These are phyloP conservation scores for Colletotrichum theobromicola DNA, from an alignment of 2,329 filamentous ascomycete species.

Conservation along the genomic window DNA sequence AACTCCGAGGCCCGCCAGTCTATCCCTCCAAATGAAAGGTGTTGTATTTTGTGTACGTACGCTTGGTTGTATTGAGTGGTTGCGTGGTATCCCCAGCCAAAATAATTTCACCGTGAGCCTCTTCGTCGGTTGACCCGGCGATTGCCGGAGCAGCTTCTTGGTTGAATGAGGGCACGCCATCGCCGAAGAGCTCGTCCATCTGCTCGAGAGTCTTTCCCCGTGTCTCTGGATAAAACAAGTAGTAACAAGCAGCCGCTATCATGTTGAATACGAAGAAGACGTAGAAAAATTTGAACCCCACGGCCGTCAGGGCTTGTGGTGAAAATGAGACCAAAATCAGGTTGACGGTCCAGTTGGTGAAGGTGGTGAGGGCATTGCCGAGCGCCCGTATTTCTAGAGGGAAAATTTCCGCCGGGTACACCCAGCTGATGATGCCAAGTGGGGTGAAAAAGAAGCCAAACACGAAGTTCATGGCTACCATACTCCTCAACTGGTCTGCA, in stretches of 20 bases:
- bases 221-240: conserved; percentile 36
- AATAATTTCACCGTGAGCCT: not conserved
- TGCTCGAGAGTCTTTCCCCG: conserved; percentile 36
- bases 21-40: not conserved
- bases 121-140: not conserved
- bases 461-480: conserved; percentile 38
- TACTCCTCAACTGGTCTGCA: conserved; percentile 29
- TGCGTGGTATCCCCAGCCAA: not conserved
- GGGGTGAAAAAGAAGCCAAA: conserved; percentile 34
- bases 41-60: not conserved
- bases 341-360: conserved; percentile 35
- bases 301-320: conserved; percentile 43
- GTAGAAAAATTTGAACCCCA: conserved; percentile 51
- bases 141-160: not conserved
- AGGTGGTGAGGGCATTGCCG: conserved; percentile 32
- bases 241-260: conserved; percentile 26
- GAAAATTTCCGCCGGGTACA: conserved; percentile 45
- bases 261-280: conserved; percentile 31
- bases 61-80: not conserved
- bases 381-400: conserved; percentile 36
- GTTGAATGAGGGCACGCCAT: not conserved
- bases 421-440: conserved; percentile 49
- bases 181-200: conserved; percentile 40
- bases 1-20: not conserved
- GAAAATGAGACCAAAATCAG: conserved; percentile 55